A percentile compares a stretch with the other conserved stretches of the same genome.
phyloP scores from a whole-genome alignment of 2,329 filamentous ascomycete species.

The Penicillium hesseltinei region DNA sequence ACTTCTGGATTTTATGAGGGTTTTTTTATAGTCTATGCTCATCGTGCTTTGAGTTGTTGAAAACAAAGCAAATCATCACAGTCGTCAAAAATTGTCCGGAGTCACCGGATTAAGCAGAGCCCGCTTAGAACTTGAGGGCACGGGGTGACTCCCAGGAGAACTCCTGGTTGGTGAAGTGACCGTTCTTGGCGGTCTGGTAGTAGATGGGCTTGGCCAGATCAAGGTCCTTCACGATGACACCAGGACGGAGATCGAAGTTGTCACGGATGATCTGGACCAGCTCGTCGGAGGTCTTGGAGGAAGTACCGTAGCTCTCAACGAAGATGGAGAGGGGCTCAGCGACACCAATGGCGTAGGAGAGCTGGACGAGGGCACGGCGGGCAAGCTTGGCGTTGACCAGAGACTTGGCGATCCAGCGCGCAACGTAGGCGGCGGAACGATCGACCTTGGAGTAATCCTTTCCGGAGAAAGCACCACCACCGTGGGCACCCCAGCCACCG shows the following conservation, averaged over 20 bases:
- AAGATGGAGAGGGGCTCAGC: conserved; percentile 97
- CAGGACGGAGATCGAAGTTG: conserved; percentile 97
- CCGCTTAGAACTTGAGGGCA: conserved; percentile 78
- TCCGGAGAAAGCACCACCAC: conserved; percentile 99
- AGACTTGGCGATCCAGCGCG: conserved; percentile 98
- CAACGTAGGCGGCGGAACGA: conserved; percentile 94
- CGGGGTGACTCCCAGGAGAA: conserved; percentile 99
- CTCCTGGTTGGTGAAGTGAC: conserved; percentile 97
- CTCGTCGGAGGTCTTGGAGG: conserved; percentile 82
- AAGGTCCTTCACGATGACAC: conserved; percentile 97
- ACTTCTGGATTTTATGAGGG: conserved; percentile 21
- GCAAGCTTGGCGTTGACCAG: conserved; percentile 84
- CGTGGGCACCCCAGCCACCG: conserved; percentile 99
- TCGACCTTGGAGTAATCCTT: conserved; percentile 99
- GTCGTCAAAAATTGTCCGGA: conserved; percentile 38
- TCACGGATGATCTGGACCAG: conserved; percentile 89
- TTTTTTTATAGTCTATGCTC: conserved; percentile 38
- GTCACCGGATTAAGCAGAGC: conserved; percentile 17
- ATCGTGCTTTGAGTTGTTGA: conserved; percentile 51
- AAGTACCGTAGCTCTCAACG: conserved; percentile 97
- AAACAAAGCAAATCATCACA: conserved; percentile 50
- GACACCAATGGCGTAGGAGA: conserved; percentile 99
- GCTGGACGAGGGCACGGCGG: conserved; percentile 91
- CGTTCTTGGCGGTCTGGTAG: conserved; percentile 98
- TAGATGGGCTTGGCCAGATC: conserved; percentile 96